Conservation (phyloP, 306 rosid genomes). For the Clitoria ternatea region DNA sequence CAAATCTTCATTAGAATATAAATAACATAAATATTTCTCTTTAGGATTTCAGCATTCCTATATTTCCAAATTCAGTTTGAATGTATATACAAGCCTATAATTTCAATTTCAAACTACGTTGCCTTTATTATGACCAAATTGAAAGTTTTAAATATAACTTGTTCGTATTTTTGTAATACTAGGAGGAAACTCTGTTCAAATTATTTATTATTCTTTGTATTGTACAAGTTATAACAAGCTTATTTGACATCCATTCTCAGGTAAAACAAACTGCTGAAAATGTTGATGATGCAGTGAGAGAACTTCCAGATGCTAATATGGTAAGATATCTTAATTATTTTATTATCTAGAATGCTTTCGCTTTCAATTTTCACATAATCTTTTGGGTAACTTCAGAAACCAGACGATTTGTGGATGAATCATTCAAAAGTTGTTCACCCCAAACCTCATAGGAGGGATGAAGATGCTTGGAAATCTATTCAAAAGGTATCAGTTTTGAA, state of each 20-base stretch:
- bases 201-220: constrained; percentile 8
- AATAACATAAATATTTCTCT: not conserved
- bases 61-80: not conserved
- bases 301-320: constrained; percentile 93
- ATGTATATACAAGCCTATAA: not conserved
- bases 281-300: constrained; percentile 84
- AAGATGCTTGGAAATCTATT: constrained; percentile 71
- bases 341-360: constrained; percentile 9
- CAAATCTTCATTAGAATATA: constrained; percentile 17
- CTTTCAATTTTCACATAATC: constrained; percentile 13
- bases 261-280: constrained; percentile 80
- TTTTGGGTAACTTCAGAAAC: constrained; percentile 59
- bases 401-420: constrained; percentile 91
- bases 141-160: constrained; percentile 6
- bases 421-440: constrained; percentile 85
- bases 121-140: not conserved
- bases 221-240: constrained; percentile 4
- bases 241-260: constrained; percentile 38
- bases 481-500: constrained; percentile 51
- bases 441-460: constrained; percentile 88
- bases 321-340: constrained; percentile 33
- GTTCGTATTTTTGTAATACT: not conserved
- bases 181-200: not conserved
- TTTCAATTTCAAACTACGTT: not conserved
- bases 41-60: not conserved